Conservation (phyloP, 1,139 yeast genomes). For the Pichia norvegensis region DNA sequence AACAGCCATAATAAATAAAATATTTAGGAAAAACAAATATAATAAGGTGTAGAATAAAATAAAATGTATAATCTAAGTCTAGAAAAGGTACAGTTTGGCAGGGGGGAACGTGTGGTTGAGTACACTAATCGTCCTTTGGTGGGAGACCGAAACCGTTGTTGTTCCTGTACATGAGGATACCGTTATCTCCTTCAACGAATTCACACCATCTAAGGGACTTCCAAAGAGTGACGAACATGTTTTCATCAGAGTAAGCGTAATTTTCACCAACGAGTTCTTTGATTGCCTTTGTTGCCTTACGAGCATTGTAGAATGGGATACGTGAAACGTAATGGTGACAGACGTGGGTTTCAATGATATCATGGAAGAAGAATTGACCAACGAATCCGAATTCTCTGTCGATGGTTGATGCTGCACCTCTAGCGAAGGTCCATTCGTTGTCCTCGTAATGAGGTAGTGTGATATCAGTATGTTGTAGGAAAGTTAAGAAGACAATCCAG, state of each 20-base stretch:
- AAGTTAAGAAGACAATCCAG: slow-evolving; percentile 84
- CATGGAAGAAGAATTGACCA: slow-evolving; percentile 78
- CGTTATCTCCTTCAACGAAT: slow-evolving; percentile 75
- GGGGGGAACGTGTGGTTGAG: neutral
- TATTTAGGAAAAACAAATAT: neutral
- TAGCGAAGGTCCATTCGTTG: slow-evolving; percentile 73
- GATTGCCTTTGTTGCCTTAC: slow-evolving; percentile 73
- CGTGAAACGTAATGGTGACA: slow-evolving; percentile 79
- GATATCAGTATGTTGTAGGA: slow-evolving; percentile 78
- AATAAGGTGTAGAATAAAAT: neutral
- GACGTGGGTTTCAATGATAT: slow-evolving; percentile 84
- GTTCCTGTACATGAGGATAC: slow-evolving; percentile 73
- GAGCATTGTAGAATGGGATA: slow-evolving; percentile 80
- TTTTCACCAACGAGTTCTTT: slow-evolving; percentile 77
- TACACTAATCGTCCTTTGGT: slow-evolving; percentile 13
- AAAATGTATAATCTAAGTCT: neutral
- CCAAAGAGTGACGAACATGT: slow-evolving; percentile 71
- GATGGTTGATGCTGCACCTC: slow-evolving; percentile 84
- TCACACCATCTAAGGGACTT: slow-evolving; percentile 66
- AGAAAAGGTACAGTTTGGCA: neutral
- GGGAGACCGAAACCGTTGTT: slow-evolving; percentile 46
- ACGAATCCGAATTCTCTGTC: slow-evolving; percentile 79
- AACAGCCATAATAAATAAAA: neutral
- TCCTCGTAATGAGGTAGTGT: slow-evolving; percentile 72
- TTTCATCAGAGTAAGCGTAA: slow-evolving; percentile 59